Evolutionary conservation across 805 yeast genomes (phyloP).

Genomic region (Hanseniaspora lindneri): DNA sequence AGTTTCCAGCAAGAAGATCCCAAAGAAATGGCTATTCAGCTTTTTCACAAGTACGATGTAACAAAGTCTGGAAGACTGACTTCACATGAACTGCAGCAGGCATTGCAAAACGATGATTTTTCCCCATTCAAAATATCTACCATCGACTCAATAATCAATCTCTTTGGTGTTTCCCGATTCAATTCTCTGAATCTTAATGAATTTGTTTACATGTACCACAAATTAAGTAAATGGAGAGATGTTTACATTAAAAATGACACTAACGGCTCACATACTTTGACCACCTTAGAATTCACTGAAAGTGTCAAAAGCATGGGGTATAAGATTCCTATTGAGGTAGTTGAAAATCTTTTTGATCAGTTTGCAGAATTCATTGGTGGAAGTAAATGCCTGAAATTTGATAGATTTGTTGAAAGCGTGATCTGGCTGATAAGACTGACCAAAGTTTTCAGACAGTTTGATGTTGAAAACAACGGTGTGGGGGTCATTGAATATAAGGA

Average conservation of each 20-base stretch:
- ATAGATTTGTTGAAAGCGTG: slow-evolving; percentile 67
- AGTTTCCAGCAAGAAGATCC: slow-evolving; percentile 21
- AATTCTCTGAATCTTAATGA: slow-evolving; percentile 28
- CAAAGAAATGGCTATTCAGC: slow-evolving; percentile 24
- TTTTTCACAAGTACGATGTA: slow-evolving; percentile 28
- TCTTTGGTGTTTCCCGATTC: slow-evolving; percentile 29
- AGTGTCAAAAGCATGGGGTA: slow-evolving; percentile 29
- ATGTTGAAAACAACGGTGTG: slow-evolving; percentile 59
- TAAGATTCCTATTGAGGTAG: slow-evolving; percentile 27
- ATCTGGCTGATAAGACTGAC: slow-evolving; percentile 68
- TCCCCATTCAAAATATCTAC: slow-evolving; percentile 28
- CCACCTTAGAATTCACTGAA: slow-evolving; percentile 27
- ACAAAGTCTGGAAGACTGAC: slow-evolving; percentile 26
- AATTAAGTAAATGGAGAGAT: slow-evolving; percentile 29
- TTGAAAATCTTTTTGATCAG: slow-evolving; percentile 30
- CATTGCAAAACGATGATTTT: slow-evolving; percentile 29
- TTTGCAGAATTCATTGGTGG: slow-evolving; percentile 27
- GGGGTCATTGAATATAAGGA: slow-evolving; percentile 57
- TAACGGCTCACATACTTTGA: slow-evolving; percentile 27
- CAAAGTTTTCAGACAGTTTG: slow-evolving; percentile 66
- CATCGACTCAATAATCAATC: slow-evolving; percentile 28
- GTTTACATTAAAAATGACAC: slow-evolving; percentile 30
- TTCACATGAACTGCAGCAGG: slow-evolving; percentile 28
- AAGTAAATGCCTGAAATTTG: slow-evolving; percentile 48
- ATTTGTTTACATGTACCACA: slow-evolving; percentile 27